These are phyloP conservation scores for Cercophora sp. DNA, from an alignment of 495 filamentous ascomycete genomes.

Conservation along the genomic window DNA sequence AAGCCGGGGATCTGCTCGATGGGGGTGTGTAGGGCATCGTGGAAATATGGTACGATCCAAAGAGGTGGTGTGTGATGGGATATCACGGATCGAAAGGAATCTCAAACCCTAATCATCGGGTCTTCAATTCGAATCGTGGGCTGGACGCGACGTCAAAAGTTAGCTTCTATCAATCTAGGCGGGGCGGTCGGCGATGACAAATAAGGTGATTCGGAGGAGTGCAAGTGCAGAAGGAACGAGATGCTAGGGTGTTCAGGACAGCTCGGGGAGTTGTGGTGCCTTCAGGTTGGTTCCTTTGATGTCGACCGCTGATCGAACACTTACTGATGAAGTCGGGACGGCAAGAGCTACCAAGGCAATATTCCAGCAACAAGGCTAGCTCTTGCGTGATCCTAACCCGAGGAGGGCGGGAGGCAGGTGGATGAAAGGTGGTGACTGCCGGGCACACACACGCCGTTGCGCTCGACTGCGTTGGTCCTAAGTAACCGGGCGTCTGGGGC, in stretches of 20 bases:
- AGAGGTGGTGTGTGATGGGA: conserved; percentile 3
- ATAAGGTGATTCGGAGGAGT: neutral
- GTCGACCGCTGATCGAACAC: too few species aligned
- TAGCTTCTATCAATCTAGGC: too few species aligned
- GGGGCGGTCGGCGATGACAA: neutral
- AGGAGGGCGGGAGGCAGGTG: neutral
- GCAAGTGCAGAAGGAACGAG: neutral
- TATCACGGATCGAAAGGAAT: conserved; percentile 5
- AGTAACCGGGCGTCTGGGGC: too few species aligned
- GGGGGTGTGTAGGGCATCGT: conserved; percentile 95
- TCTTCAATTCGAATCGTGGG: conserved; percentile 9
- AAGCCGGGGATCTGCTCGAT: conserved; percentile 71
- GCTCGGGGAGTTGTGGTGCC: too few species aligned
- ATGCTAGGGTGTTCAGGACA: neutral
- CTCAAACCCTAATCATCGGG: conserved; percentile 21
- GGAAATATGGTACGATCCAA: neutral
- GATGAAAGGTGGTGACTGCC: neutral
- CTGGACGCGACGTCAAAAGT: neutral
- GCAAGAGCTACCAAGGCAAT: conserved; percentile 33
- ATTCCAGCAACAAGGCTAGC: conserved; percentile 36
- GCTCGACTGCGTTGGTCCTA: too few species aligned
- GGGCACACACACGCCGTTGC: neutral
- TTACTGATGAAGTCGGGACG: conserved; percentile 16
- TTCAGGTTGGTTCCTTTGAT: too few species aligned
- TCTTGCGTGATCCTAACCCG: conserved; percentile 14